These are phyloP conservation scores for Sporothrix luriei DNA, from an alignment of 2,329 filamentous ascomycete species.

Conservation along the genomic window DNA sequence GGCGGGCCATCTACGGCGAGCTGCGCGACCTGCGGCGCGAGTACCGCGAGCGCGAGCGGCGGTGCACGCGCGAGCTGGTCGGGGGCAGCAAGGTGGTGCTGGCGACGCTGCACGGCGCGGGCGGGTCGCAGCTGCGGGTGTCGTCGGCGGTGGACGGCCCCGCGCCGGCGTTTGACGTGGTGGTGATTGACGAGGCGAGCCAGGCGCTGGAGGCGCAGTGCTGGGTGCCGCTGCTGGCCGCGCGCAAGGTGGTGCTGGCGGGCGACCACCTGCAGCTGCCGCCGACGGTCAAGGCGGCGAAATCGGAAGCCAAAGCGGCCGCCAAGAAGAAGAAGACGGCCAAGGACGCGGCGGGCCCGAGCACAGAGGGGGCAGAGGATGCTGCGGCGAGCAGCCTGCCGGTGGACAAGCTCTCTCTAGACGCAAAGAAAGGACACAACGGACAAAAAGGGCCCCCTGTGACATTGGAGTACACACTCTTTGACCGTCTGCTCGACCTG, in stretches of 20 bases:
- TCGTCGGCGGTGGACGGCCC: not conserved
- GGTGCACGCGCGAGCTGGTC: conserved; percentile 76
- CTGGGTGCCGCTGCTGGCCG: conserved; percentile 85
- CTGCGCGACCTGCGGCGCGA: conserved; percentile 85
- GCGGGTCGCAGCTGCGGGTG: conserved; percentile 73
- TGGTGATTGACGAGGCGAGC: conserved; percentile 94
- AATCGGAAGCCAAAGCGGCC: conserved; percentile 61
- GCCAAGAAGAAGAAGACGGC: conserved; percentile 20
- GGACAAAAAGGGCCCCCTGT: conserved; percentile 41
- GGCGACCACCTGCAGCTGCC: conserved; percentile 94
- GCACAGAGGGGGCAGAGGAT: not conserved
- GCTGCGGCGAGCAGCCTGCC: not conserved
- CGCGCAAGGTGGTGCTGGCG: conserved; percentile 83
- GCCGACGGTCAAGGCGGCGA: conserved; percentile 86
- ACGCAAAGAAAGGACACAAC: conserved; percentile 35
- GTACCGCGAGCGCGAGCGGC: conserved; percentile 79
- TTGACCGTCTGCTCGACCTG: conserved; percentile 80
- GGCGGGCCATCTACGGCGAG: conserved; percentile 78
- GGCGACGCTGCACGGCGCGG: conserved; percentile 88
- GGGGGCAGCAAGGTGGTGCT: conserved; percentile 82
- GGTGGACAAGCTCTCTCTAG: conserved; percentile 41
- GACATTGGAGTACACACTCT: conserved; percentile 83
- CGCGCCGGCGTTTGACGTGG: conserved; percentile 82
- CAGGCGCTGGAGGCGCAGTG: conserved; percentile 96
- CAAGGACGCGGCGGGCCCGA: not conserved